Evolutionary conservation across 768 basidiomycete genomes (phyloP).

Genomic region (Nidularia sp.): DNA sequence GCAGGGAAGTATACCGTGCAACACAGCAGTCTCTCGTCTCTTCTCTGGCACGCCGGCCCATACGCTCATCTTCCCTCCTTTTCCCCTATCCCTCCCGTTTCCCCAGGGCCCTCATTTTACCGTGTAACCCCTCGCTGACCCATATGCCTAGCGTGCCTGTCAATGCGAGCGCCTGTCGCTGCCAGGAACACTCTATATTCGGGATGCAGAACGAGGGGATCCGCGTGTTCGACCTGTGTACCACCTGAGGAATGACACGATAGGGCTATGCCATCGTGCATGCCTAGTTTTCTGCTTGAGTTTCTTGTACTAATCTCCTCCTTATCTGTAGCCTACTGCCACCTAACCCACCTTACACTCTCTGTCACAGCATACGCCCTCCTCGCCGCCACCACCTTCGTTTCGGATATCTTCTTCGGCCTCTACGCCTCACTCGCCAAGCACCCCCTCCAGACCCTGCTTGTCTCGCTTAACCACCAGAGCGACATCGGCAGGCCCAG

Average conservation of each 20-base stretch:
- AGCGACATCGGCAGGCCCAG: constrained; percentile 38
- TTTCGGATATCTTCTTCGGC: constrained; percentile 49
- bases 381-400: constrained; percentile 36
- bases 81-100: no score
- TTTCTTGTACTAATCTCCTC: no score
- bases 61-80: no score
- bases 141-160: neutral
- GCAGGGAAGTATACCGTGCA: constrained; percentile 40
- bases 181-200: constrained; percentile 41
- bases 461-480: constrained; percentile 49
- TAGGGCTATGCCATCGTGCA: constrained; percentile 45
- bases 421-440: constrained; percentile 47
- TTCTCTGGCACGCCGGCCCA: no score
- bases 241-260: constrained; percentile 45
- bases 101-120: no score
- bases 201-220: constrained; percentile 45
- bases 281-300: neutral
- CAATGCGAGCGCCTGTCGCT: constrained; percentile 26
- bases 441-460: constrained; percentile 47
- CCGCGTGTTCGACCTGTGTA: constrained; percentile 48
- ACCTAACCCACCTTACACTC: neutral
- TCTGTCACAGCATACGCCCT: constrained; percentile 28
- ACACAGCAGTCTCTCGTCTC: constrained; percentile 31
- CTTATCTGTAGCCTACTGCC: neutral
- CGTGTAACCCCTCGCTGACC: no score